These are phyloP conservation scores for Rhododendron ferrugineum DNA, from an alignment of 148 eudicot species.

Conservation along the genomic window DNA sequence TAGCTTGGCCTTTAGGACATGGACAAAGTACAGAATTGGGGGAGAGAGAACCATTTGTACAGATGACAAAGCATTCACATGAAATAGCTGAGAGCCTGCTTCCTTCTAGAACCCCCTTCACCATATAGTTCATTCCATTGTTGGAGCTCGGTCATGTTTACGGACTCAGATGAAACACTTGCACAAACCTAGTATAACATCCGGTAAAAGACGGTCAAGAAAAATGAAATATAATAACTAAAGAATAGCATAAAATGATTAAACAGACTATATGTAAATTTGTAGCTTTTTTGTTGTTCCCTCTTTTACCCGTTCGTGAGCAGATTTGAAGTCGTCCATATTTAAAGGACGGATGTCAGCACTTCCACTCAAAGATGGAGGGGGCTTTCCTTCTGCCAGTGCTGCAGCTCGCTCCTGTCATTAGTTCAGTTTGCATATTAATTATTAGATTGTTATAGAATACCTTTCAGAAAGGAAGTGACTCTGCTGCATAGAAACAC, in stretches of 20 bases:
- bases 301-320: conserved; percentile 28
- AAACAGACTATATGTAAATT: not conserved
- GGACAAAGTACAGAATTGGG: not conserved
- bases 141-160: conserved; percentile 84
- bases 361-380: conserved; percentile 45
- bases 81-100: conserved; percentile 81
- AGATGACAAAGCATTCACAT: conserved; percentile 48
- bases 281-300: not conserved
- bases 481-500: not conserved
- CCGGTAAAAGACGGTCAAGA: not conserved
- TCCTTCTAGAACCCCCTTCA: conserved; percentile 90
- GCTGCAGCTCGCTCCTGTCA: conserved; percentile 74
- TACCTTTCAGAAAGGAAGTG: not conserved
- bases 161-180: conserved; percentile 60
- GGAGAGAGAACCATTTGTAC: conserved; percentile 23
- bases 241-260: not conserved
- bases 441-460: not conserved
- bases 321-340: conserved; percentile 21
- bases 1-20: conserved; percentile 2
- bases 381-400: conserved; percentile 62
- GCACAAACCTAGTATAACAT: conserved; percentile 33
- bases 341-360: conserved; percentile 25
- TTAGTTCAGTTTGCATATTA: conserved; percentile 14
- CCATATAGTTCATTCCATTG: conserved; percentile 98
- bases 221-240: not conserved